Conservation (phyloP, 225 moss, liverwort and hornwort species). For the Sphagnum contortum region DNA sequence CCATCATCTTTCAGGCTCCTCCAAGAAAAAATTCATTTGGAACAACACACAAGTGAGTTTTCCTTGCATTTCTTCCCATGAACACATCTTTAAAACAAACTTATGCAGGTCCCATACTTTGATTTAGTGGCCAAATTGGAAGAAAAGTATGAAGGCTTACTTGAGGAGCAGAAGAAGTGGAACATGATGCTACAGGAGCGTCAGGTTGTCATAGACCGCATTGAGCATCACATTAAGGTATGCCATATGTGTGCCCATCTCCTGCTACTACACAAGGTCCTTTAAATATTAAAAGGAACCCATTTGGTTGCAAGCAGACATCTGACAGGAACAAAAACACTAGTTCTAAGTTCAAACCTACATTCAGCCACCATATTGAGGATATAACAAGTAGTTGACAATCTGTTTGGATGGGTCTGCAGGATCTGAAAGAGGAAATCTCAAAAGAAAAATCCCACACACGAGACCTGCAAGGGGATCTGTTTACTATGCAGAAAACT, state of each 20-base stretch:
- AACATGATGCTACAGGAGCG: conserved; percentile 27
- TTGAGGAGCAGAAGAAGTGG: conserved; percentile 39
- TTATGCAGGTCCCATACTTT: conserved; percentile 56
- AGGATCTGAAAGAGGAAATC: conserved; percentile 22
- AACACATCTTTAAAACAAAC: too few species aligned
- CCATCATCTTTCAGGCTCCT: too few species aligned
- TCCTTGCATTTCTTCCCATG: too few species aligned
- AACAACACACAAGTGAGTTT: background rate
- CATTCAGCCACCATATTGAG: too few species aligned
- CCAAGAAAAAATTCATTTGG: conserved; percentile 1
- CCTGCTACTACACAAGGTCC: too few species aligned
- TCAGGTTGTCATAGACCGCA: conserved; percentile 16
- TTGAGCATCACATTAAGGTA: conserved; percentile 36
- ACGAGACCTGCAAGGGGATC: conserved; percentile 16
- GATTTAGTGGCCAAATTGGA: conserved; percentile 39
- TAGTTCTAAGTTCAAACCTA: too few species aligned
- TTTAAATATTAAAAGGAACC: too few species aligned
- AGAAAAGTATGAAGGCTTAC: conserved; percentile 16
- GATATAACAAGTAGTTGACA: too few species aligned
- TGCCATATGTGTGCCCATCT: too few species aligned
- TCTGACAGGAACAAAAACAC: too few species aligned
- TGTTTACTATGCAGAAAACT: conserved; percentile 4
- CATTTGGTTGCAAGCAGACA: conserved; percentile 4
- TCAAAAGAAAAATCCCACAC: conserved; percentile 18
- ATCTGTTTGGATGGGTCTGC: too few species aligned